Conservation (phyloP, 768 basidiomycete genomes). For the Sporobolomyces pararoseus region DNA sequence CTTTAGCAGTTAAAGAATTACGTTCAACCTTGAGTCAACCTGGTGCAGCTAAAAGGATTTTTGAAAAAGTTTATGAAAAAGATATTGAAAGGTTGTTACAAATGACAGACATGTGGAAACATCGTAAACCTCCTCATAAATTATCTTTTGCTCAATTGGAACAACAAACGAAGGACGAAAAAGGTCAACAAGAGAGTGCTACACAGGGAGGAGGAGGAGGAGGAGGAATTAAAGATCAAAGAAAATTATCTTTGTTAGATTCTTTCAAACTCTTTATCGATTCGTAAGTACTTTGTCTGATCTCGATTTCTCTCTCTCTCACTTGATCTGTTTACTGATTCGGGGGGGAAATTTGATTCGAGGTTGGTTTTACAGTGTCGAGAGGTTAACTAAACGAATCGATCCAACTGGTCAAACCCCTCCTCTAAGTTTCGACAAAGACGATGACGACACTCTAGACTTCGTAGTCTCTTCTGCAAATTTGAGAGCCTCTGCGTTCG, state of each 20-base stretch:
- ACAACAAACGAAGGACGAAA: slow-evolving; percentile 59
- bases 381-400: slow-evolving; percentile 64
- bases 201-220: slow-evolving; percentile 48
- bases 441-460: slow-evolving; percentile 93
- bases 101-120: slow-evolving; percentile 97
- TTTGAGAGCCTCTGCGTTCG: slow-evolving; percentile 82
- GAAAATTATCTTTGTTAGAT: slow-evolving; percentile 69
- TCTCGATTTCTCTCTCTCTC: too few relatives aligned
- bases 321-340: too few relatives aligned
- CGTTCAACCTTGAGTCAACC: slow-evolving; percentile 61
- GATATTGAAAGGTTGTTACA: slow-evolving; percentile 83
- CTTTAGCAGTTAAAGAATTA: slow-evolving; percentile 77
- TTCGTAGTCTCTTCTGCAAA: slow-evolving; percentile 95
- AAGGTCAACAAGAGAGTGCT: not conserved
- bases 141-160: slow-evolving; percentile 85
- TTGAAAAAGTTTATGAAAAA: slow-evolving; percentile 84
- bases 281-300: slow-evolving; percentile 59
- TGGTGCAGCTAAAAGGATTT: slow-evolving; percentile 65
- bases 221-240: slow-evolving; percentile 69
- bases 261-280: slow-evolving; percentile 77
- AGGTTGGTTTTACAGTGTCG: slow-evolving; percentile 57
- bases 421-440: slow-evolving; percentile 84
- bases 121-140: slow-evolving; percentile 76
- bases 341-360: too few relatives aligned
- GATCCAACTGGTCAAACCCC: slow-evolving; percentile 45